Evolutionary conservation across 192 early-diverging fungal genomes (phyloP), one percentile per base, ranked within the genome.

Genomic region (Umbelopsis sp.): DNA sequence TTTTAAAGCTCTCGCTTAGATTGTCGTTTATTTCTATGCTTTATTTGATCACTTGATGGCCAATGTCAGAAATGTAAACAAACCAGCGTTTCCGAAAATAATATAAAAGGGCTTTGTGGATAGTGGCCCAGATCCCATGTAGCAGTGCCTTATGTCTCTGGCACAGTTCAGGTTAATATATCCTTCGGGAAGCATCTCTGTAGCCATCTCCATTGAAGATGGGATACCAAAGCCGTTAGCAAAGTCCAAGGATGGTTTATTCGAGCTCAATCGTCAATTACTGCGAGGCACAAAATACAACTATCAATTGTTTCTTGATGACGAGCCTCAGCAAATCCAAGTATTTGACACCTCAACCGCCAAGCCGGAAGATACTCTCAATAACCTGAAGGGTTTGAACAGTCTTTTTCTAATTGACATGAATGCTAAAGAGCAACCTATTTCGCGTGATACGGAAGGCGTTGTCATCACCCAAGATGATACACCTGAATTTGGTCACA

Each of bases 1-100:
- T 34, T 8, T 32, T 62, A 34, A 7, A n/a, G 31, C 25, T 29
- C 0, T 32, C 14, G 54, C 54, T 17, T 26, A 20, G 29, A n/a
- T n/a, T n/a, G n/a, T n/a, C 16, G 20, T 5, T 17, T 31, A 16
- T 31, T 34, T 6, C 12, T 0, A 16, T 31, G 25, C 16, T 29
- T 62, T 62, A 26, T 62, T 62, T 62, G 56, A 29, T 62, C 56
- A 62, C 56, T 62, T 62, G 56, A 62, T 62, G 12, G 4, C 12
- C 31, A 20, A 29, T 32, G 56, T 62, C 56, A 62, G 31, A 36
- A 36, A 62, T 5, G n/a, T 32, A 62, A 62, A 62, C 56, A 62
- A 62, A 62, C 20, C 25, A 14, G 56, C 34, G 29, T 31, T 31
- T 34, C 52, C 52, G 25, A 62, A 26, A 29, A 14, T 17, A 12